Percentiles rank a stretch among this genome's conserved stretches.
Evolutionary conservation across 306 rosid species (phyloP).

Genomic region (Cicer cuneatum): DNA sequence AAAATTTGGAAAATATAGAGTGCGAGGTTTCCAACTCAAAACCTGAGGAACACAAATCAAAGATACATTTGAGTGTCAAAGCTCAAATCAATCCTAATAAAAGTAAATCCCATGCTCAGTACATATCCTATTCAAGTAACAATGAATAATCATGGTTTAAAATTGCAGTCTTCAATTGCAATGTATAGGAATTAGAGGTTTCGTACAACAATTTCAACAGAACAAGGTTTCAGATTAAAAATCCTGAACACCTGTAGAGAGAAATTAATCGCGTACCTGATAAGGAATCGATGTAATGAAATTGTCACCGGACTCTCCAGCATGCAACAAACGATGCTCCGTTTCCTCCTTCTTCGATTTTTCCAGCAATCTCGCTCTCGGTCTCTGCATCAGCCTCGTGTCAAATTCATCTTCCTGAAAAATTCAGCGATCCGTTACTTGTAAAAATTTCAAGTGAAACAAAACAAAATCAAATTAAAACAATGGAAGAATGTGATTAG

Average conservation of each 20-base stretch:
- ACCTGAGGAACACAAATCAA: conserved; percentile 55
- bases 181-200: too few relatives aligned
- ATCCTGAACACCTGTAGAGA: conserved; percentile 1
- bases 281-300: conserved; percentile 79
- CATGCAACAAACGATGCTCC: conserved; percentile 47
- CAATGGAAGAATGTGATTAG: neutral
- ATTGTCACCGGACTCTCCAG: conserved; percentile 78
- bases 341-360: conserved; percentile 49
- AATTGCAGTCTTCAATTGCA: neutral
- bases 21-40: conserved; percentile 90
- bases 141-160: neutral
- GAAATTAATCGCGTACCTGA: conserved; percentile 64
- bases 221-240: conserved; percentile 1
- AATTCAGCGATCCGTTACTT: conserved; percentile 16
- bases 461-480: neutral
- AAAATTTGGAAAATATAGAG: conserved; percentile 84
- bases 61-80: conserved; percentile 24
- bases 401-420: conserved; percentile 53
- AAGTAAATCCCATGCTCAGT: conserved; percentile 7
- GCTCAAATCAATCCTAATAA: conserved; percentile 37
- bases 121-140: conserved; percentile 15
- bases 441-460: neutral
- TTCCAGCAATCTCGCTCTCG: conserved; percentile 58
- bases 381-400: conserved; percentile 45
- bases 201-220: neutral